Evolutionary conservation across 768 basidiomycete genomes (phyloP), one percentile per base, ranked within the genome.

Genomic region (Tricholoma bakamatsutake): DNA sequence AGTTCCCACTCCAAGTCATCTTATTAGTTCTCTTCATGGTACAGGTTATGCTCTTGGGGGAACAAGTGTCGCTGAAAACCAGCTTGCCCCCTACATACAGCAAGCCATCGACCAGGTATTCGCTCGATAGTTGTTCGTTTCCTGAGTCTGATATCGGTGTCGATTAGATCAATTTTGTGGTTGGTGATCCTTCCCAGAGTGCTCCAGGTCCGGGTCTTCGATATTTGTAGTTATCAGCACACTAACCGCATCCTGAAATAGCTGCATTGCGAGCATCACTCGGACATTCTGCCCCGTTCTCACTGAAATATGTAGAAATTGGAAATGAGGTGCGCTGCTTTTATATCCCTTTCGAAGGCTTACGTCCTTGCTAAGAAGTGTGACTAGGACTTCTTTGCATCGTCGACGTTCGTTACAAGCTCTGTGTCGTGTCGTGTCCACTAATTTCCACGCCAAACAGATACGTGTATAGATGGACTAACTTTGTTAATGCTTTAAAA

Each of bases 211-310:
- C 42, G 57, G 39, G 2, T 42, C 8, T 27, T 54, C 24, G 34
- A 8, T 48, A 28, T 30, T 27, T 49, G 18, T 24, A 34, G n/a
- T n/a, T 40, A 49, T 21, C 33, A 30, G 3, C 24, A 1, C 35
- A 3, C 15, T 45, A 18, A 56, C 6, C 5, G 11, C 27, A 46
- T 46, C 21, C n/a, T 42, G 43, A 27, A 8, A 28, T 27, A 52
- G 51, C 51, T 40, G 77, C 80, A n/a, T 65, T 81, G 17, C 76
- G 84, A 1, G 78, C 81, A 13, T 78, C 79, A 6, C 64, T 82
- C 9, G 84, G 84, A 10, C 82, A 80, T 54, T 75, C 80, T 8
- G 74, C 73, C 12, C 81, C 83, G 0, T 85, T 80, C 65, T 57
- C 59, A 0, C 68, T 85, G 45, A 71, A 63, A 3, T 79, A 74